These are phyloP conservation scores for Starmerella stigmatis DNA, from an alignment of 805 yeast species.

Conservation along the genomic window DNA sequence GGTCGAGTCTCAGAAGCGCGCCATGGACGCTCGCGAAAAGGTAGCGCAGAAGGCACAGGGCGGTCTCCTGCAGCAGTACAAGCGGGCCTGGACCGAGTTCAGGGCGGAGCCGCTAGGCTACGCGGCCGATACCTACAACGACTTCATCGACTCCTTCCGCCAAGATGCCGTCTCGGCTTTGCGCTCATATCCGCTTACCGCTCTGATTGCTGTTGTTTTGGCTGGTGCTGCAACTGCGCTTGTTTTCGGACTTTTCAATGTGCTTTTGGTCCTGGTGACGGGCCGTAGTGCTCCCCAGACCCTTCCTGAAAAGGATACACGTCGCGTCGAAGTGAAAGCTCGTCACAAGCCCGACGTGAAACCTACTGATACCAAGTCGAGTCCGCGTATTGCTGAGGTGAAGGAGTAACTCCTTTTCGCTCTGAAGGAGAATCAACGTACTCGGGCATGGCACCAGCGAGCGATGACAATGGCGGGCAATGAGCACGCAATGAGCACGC, in stretches of 20 bases:
- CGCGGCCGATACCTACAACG: slow-evolving; percentile 24
- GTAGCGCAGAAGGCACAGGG: slow-evolving; percentile 12
- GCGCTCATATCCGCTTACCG: slow-evolving; percentile 31
- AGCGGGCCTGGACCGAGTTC: slow-evolving; percentile 26
- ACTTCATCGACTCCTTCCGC: slow-evolving; percentile 28
- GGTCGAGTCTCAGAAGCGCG: slow-evolving; percentile 23
- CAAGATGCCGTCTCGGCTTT: slow-evolving; percentile 29
- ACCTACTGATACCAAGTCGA: neutral
- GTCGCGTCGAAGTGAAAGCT: slow-evolving; percentile 5
- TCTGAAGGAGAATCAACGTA: too few species aligned
- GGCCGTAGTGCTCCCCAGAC: slow-evolving; percentile 12
- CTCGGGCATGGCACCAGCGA: too few species aligned
- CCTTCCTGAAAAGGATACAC: slow-evolving; percentile 2
- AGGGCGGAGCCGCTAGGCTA: slow-evolving; percentile 30
- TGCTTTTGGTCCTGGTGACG: slow-evolving; percentile 16
- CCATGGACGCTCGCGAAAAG: slow-evolving; percentile 21
- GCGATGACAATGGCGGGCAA: too few species aligned
- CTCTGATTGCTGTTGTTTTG: slow-evolving; percentile 27
- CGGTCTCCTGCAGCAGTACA: slow-evolving; percentile 15
- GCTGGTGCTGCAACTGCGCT: slow-evolving; percentile 23
- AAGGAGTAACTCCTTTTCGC: neutral
- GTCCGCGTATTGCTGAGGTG: neutral
- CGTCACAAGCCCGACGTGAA: slow-evolving; percentile 2
- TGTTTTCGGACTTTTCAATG: slow-evolving; percentile 26
- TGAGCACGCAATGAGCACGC: too few species aligned